Base-by-base conservation (phyloP, 164 flowering plant species). In the Paratinospora sagittata region DNA sequence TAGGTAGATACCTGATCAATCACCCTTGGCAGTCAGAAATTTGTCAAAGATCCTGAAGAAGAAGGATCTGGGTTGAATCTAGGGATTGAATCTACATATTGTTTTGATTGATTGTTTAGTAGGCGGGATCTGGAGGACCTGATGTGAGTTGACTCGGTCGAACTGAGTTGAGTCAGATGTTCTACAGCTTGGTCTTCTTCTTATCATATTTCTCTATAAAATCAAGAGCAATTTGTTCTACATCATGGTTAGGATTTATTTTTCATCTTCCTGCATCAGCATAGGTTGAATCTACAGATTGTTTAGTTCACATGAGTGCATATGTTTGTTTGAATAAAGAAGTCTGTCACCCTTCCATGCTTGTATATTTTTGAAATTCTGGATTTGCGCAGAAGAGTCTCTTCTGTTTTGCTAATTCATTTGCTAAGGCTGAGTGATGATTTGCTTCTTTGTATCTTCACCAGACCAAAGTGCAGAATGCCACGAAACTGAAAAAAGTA, bases 401-500 rank as follows among this genome's bases (percentile, higher is more conserved):
- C 41, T 37, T 60, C 6, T 69, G 7, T 70, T 52, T 52, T 19
- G 21, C 24, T 55, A n/a, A 8, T 39, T 61, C 45, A 26, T 61
- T 61, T 61, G 64, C 11, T 27, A 27, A 26, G 63, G 30, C n/a
- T 14, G 27, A 30, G 8, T 61, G 45, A 14, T 63, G 23, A 33
- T 7, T 27, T n/a, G 27, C n/a, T 60, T 62, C 9, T 43, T 8
- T 27, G 1, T 66, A 47, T 71, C 65, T 79, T 26, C 68, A 75
- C 24, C 85, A 91, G 98, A 78, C 94, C 27, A 88, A 84, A 73
- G 49, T 84, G 52, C 98, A 91, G 70, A 81, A 70, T 65, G 74
- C 85, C 11, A 93, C 98, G 67, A 93, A 87, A 70, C 73, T 93
- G 72, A 93, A 90, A 72, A 93, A 87, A 77, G 84, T 93, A 61